Evolutionary conservation across 148 eudicot species (phyloP).

Genomic region (Simmondsia chinensis): DNA sequence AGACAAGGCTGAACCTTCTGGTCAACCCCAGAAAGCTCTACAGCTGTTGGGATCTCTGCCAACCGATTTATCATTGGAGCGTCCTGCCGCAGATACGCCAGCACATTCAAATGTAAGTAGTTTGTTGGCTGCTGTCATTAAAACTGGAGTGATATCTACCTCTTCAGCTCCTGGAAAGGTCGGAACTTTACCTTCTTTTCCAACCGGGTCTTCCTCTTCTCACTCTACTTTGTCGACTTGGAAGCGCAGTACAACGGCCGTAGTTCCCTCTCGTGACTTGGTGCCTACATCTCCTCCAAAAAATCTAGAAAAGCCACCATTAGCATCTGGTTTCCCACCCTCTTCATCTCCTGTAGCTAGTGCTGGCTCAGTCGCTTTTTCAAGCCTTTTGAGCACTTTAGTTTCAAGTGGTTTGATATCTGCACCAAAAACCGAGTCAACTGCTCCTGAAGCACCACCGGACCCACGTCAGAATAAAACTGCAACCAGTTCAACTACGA

Average conservation of each 20-base stretch:
- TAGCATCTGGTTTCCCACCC: conserved; percentile 22
- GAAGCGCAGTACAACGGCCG: conserved; percentile 7
- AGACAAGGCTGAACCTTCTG: conserved; percentile 31
- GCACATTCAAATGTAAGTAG: conserved; percentile 39
- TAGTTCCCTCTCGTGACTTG: conserved; percentile 16
- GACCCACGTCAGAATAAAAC: no score
- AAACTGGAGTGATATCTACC: conserved; percentile 37
- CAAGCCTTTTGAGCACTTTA: conserved; percentile 68
- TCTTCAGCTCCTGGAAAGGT: conserved; percentile 16
- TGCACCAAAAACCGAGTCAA: conserved; percentile 49
- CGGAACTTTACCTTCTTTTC: conserved; percentile 22
- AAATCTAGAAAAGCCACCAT: conserved; percentile 33
- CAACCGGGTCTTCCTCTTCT: conserved; percentile 17
- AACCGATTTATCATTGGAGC: conserved; percentile 23
- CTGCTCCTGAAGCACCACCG: no score
- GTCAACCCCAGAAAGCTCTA: conserved; percentile 15
- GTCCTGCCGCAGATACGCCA: conserved; percentile 18
- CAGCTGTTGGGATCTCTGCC: conserved; percentile 19
- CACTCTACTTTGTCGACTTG: conserved; percentile 13
- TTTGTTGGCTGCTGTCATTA: conserved; percentile 52
- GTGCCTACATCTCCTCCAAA: conserved; percentile 14
- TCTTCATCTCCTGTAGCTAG: conserved; percentile 17
- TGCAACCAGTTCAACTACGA: conserved; percentile 10
- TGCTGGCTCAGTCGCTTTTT: conserved; percentile 41
- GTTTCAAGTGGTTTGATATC: conserved; percentile 78